Conservation (phyloP, 495 filamentous ascomycete genomes). For the Hyaloscypha bicolor region DNA sequence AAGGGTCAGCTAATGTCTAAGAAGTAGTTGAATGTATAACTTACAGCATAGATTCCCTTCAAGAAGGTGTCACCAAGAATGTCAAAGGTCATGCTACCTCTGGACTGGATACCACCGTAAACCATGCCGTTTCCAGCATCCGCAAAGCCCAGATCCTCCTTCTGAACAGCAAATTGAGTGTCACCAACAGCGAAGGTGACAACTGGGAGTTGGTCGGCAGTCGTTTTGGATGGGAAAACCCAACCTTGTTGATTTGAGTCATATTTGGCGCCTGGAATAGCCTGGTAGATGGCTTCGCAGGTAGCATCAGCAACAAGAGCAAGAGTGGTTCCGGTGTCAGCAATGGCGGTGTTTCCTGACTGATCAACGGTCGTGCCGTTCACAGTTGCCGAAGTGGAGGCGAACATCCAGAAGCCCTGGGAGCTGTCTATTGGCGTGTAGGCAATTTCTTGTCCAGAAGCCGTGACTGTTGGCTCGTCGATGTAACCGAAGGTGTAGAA, state of each 20-base stretch:
- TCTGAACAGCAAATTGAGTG: slow-evolving; percentile 67
- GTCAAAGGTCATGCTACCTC: slow-evolving; percentile 67
- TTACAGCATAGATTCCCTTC: slow-evolving; percentile 75
- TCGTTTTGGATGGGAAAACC: slow-evolving; percentile 60
- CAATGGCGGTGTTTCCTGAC: slow-evolving; percentile 73
- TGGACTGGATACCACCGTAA: slow-evolving; percentile 77
- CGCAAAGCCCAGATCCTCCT: slow-evolving; percentile 69
- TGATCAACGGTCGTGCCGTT: slow-evolving; percentile 59
- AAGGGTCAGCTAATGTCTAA: background rate
- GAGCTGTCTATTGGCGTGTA: slow-evolving; percentile 71
- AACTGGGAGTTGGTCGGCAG: slow-evolving; percentile 61
- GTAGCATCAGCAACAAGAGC: slow-evolving; percentile 67
- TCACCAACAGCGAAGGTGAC: slow-evolving; percentile 71
- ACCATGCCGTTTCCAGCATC: slow-evolving; percentile 43
- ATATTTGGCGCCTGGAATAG: slow-evolving; percentile 70
- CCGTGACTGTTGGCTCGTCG: slow-evolving; percentile 63
- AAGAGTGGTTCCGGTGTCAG: slow-evolving; percentile 78
- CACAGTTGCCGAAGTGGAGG: slow-evolving; percentile 60
- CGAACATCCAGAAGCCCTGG: slow-evolving; percentile 74
- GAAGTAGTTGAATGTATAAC: slow-evolving; percentile 30
- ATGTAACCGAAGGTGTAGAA: slow-evolving; percentile 85
- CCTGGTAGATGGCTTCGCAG: slow-evolving; percentile 68
- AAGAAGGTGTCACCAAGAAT: slow-evolving; percentile 76
- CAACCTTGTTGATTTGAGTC: slow-evolving; percentile 67
- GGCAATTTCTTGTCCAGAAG: slow-evolving; percentile 55